These are phyloP conservation scores for Alliaria petiolata DNA, from an alignment of 345 rosid genomes.

Conservation along the genomic window DNA sequence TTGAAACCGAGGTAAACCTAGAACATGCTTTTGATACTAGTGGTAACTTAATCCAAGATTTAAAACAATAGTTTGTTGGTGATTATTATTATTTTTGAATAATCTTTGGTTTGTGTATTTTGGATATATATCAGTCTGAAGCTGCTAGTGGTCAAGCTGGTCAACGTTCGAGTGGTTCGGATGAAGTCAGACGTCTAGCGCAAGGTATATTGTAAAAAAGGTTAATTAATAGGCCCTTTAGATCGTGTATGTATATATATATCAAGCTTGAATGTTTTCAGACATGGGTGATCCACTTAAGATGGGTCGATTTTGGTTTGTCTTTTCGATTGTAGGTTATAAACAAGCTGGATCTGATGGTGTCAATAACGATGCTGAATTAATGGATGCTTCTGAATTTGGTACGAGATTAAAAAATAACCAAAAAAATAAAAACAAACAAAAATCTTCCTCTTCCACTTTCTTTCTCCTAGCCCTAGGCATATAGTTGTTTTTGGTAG, in stretches of 20 bases:
- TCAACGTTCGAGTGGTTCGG: background rate
- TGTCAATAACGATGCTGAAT: background rate
- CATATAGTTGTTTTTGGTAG: background rate
- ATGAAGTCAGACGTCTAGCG: background rate
- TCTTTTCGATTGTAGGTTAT: background rate
- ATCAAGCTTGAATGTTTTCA: background rate
- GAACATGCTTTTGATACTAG: background rate
- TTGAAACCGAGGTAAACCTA: background rate
- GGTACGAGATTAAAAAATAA: background rate
- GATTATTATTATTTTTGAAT: background rate
- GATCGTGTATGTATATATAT: background rate
- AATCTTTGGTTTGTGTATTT: background rate
- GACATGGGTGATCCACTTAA: background rate
- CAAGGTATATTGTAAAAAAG: background rate
- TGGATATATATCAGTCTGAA: conserved; percentile 4
- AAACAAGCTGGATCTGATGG: background rate
- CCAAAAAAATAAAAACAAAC: background rate
- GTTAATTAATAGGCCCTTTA: background rate
- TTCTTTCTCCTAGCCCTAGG: background rate
- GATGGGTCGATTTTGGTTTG: background rate
- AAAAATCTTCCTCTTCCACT: background rate
- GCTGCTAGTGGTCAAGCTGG: background rate
- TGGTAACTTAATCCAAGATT: background rate
- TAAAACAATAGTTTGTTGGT: background rate
- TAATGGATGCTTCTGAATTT: background rate